Conservation (phyloP, 495 filamentous ascomycete species). For the Neurospora africana region DNA sequence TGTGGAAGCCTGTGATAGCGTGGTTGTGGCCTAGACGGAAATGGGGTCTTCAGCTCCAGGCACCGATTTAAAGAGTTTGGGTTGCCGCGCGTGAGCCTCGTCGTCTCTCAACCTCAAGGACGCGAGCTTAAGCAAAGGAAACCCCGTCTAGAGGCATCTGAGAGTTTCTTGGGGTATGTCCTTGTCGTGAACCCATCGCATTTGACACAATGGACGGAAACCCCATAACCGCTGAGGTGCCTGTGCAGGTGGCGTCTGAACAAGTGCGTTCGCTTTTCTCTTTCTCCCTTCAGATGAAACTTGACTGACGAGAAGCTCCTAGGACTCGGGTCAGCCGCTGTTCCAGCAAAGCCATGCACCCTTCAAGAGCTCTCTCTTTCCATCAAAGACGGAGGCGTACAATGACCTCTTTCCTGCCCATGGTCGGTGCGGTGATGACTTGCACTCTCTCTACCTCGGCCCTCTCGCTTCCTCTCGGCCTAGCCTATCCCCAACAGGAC, state of each 20-base stretch:
- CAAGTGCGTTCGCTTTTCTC: neutral
- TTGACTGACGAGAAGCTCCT: neutral
- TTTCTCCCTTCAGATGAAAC: neutral
- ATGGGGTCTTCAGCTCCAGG: neutral
- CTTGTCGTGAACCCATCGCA: neutral
- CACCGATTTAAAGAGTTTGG: neutral
- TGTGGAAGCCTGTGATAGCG: neutral
- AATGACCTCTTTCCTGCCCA: neutral
- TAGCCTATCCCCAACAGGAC: neutral
- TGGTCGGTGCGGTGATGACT: neutral
- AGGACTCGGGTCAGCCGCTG: neutral
- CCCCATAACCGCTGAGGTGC: neutral
- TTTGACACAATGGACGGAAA: neutral
- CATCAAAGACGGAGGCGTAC: neutral
- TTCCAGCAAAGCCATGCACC: neutral
- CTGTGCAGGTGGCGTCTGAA: neutral
- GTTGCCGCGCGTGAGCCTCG: neutral
- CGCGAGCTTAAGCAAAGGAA: neutral
- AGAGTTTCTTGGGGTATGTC: neutral
- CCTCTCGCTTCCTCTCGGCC: neutral
- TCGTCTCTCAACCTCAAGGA: neutral
- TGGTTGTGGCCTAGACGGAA: neutral
- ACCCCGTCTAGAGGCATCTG: neutral
- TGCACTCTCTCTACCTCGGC: neutral
- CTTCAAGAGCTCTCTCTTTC: neutral